Conservation (phyloP, 345 rosid genomes). For the Eucalyptus curtisii region DNA sequence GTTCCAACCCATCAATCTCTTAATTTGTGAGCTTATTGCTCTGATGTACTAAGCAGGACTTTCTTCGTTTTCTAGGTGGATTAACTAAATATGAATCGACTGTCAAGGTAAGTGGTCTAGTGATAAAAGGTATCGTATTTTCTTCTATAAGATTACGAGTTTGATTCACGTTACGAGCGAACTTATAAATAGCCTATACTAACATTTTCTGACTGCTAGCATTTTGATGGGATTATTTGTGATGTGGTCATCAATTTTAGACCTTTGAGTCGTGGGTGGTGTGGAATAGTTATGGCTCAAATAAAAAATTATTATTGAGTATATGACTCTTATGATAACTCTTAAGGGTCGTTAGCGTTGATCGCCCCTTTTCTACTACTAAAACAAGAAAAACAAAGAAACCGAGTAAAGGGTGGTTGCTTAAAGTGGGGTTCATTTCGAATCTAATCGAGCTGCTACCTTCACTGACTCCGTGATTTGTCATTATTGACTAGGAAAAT, state of each 20-base stretch:
- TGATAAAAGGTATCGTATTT: background rate
- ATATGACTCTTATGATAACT: background rate
- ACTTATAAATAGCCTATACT: background rate
- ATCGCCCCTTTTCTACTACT: background rate
- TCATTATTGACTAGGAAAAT: background rate
- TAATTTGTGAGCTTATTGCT: background rate
- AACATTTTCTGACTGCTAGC: background rate
- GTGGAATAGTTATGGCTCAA: background rate
- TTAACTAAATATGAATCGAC: background rate
- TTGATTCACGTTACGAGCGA: background rate
- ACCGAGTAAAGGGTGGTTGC: background rate
- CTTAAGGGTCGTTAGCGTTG: background rate
- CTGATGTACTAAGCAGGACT: background rate
- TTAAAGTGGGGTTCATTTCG: too few relatives aligned
- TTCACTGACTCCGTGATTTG: background rate
- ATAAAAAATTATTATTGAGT: background rate
- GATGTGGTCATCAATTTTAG: background rate
- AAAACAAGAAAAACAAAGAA: background rate
- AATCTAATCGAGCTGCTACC: too few relatives aligned
- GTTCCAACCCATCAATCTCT: background rate
- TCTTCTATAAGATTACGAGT: background rate
- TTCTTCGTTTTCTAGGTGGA: background rate
- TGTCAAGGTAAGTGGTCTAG: background rate
- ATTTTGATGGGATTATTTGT: background rate
- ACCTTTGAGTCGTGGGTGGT: rapidly evolving